Base-by-base conservation (phyloP, 2,329 filamentous ascomycete genomes). In the Venturia aucupariae region DNA sequence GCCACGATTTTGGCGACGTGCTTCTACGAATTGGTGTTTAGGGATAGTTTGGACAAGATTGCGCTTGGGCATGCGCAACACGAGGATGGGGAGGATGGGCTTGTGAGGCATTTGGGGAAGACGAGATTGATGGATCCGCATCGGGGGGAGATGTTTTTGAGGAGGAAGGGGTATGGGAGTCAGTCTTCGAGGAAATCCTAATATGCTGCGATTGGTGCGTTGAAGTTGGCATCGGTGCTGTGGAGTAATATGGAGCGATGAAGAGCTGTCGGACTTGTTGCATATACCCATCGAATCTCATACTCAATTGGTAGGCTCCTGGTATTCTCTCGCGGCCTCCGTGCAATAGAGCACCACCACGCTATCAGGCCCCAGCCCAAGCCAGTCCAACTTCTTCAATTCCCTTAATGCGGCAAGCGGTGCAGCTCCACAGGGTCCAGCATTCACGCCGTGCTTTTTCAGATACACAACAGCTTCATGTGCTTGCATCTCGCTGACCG, bases 281-380 rank as follows among this genome's bases (percentile, higher is more conserved):
- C 6, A n/a, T 35, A 55, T 55, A 55, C 51, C 51, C 27, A n/a
- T n/a, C n/a, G 8, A 19, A 32, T 4, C 2, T 35, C 30, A 10
- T 10, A 35, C 30, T 35, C 24, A 2, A n/a, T 35, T 22, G 5
- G 22, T 17, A 8, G 51, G 51, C 30, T 35, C 51, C 8, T 35
- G 7, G 67, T 89, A 88, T 1, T 80, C 76, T 44, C 87, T 79
- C 10, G 70, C 69, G 0, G 86, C 86, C 71, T 90, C 87, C 0
- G 88, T 91, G 67, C 83, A 86, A 51, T 90, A 80, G 1, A 91
- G 72, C 0, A 91, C 80, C 0, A 90, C 79, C 0, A 86, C 78
- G 0, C 84, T 81, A n/a, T 84, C 74, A 0, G 73, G 68, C 8
- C 75, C 71, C 0, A 85, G 70, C 0, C 71, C 67, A 1, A 72